phyloP scores from a whole-genome alignment of 768 basidiomycete species.

The Calocera cornea region DNA sequence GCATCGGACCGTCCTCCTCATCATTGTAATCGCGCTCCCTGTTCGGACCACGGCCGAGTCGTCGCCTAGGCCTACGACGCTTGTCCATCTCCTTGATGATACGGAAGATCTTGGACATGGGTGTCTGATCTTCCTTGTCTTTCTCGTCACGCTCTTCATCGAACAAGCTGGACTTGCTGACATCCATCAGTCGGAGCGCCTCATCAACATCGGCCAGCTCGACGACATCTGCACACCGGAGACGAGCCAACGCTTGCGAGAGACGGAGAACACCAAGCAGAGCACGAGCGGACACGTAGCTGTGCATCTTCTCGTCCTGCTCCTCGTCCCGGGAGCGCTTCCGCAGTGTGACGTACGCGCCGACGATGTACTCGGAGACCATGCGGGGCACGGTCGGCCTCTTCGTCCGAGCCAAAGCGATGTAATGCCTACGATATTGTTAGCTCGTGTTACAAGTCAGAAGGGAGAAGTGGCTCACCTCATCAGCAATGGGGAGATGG shows the following conservation, averaged over 20 bases:
- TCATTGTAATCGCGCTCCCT: constrained; percentile 56
- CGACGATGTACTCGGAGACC: constrained; percentile 86
- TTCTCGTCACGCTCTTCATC: constrained; percentile 60
- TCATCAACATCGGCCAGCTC: constrained; percentile 86
- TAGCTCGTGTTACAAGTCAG: not conserved
- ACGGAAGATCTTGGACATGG: constrained; percentile 72
- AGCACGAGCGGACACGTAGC: constrained; percentile 92
- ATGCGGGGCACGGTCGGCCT: constrained; percentile 80
- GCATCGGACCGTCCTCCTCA: constrained; percentile 47
- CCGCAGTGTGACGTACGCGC: constrained; percentile 88
- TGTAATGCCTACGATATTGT: constrained; percentile 62
- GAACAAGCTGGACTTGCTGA: constrained; percentile 79
- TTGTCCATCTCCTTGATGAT: constrained; percentile 77
- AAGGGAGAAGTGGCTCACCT: constrained; percentile 37
- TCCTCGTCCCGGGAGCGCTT: constrained; percentile 87
- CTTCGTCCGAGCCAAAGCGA: constrained; percentile 74
- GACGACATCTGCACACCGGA: constrained; percentile 72
- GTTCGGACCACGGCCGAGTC: constrained; percentile 54
- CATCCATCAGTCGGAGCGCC: constrained; percentile 91
- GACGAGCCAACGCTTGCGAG: constrained; percentile 83
- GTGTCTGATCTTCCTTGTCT: constrained; percentile 59
- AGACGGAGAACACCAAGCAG: constrained; percentile 88
- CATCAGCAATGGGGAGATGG: constrained; percentile 77
- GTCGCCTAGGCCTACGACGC: constrained; percentile 30
- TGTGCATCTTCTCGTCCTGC: constrained; percentile 72